Evolutionary conservation across 2,329 filamentous ascomycete species (phyloP), one percentile per base, ranked within the genome.

Genomic region (Fusarium oxysporum): DNA sequence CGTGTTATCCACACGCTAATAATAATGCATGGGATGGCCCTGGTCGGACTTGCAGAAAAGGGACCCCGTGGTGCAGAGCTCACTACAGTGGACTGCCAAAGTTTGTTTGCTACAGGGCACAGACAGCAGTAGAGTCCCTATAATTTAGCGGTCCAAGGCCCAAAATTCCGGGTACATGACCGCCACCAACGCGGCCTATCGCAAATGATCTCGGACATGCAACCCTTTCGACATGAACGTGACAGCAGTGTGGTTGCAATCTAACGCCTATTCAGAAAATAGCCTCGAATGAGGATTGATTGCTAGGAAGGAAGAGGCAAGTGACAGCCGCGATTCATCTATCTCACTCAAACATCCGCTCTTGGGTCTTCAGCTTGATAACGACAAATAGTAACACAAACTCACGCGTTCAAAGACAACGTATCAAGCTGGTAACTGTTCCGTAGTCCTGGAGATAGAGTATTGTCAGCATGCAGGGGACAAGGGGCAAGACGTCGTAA

Each of bases 401-500:
- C 32, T 53, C 55, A 50, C 41, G 55, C 55, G 55, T 48, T 62
- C 38, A 48, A 50, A 67, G 59, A 48, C 45, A 62, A 33, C 47
- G 63, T 67, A 73, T 73, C 70, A 72, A 38, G 62, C 64, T 64
- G 54, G 67, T 38, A n/a, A 25, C 23, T 13, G 33, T 53, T 16
- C 33, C 23, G 50, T 73, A 68, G 55, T 65, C 66, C 71, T 71
- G 53, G 58, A 68, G 70, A 73, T 63, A 54, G 60, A 63, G 51
- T 68, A 65, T 62, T 71, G 68, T 65, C 62, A 74, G 71, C 71
- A 70, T 73, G 71, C 71, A 73, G 62, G 71, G 67, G 66, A 60
- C 71, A 73, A 71, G 71, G 71, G 71, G 68, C 62, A 66, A 71
- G 55, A 62, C 62, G 63, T 73, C 71, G 71, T 74, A 71, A 73